Conservation (phyloP, 768 basidiomycete genomes). For the Russula sp. region DNA sequence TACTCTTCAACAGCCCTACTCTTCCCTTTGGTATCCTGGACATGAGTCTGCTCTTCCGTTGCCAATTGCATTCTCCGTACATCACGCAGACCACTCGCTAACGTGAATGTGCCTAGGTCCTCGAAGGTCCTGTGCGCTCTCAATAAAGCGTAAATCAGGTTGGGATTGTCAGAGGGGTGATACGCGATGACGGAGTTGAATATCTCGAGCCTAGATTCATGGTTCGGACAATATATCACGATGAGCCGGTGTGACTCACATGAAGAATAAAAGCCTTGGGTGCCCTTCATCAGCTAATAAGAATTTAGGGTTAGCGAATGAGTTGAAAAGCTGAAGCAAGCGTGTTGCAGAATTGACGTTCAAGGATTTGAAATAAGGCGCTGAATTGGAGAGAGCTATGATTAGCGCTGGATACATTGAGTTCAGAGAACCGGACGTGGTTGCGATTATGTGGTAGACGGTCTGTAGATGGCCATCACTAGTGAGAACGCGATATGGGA, state of each 20-base stretch:
- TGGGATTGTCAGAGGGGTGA: slow-evolving; percentile 79
- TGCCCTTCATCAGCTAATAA: slow-evolving; percentile 93
- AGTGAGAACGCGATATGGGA: background rate
- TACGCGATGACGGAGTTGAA: slow-evolving; percentile 84
- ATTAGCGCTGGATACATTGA: slow-evolving; percentile 91
- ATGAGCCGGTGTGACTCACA: slow-evolving; percentile 47
- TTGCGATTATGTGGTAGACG: slow-evolving; percentile 86
- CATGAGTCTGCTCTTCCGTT: slow-evolving; percentile 61
- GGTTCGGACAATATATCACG: slow-evolving; percentile 2
- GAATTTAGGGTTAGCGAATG: slow-evolving; percentile 88
- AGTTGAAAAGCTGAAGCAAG: slow-evolving; percentile 83
- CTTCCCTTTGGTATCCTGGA: slow-evolving; percentile 42
- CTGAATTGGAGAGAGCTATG: slow-evolving; percentile 83
- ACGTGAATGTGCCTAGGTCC: slow-evolving; percentile 87
- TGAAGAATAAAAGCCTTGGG: slow-evolving; percentile 87
- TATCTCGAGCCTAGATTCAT: slow-evolving; percentile 67
- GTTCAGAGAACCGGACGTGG: slow-evolving; percentile 75
- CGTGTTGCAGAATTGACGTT: slow-evolving; percentile 79
- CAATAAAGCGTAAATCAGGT: slow-evolving; percentile 82
- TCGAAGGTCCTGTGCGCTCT: slow-evolving; percentile 84
- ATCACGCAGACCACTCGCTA: slow-evolving; percentile 80
- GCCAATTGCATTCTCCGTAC: slow-evolving; percentile 70
- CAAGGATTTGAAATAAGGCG: slow-evolving; percentile 81
- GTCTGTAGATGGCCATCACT: slow-evolving; percentile 43
- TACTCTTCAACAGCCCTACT: slow-evolving; percentile 41